Evolutionary conservation across 2,329 filamentous ascomycete genomes (phyloP).

Genomic region (Aaosphaeria arxii): DNA sequence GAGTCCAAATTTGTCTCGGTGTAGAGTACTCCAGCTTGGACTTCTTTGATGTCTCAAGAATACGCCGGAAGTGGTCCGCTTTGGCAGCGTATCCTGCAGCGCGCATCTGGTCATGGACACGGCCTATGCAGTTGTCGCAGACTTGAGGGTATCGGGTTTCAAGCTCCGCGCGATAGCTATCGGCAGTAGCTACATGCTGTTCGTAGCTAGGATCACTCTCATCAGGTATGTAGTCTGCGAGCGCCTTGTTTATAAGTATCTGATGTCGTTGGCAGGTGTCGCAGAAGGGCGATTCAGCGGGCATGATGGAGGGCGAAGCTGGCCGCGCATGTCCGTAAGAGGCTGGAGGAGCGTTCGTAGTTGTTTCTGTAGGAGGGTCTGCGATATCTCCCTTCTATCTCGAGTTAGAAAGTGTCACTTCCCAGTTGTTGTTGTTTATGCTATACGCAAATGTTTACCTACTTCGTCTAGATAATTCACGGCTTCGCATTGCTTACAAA

Average conservation of each 20-base stretch:
- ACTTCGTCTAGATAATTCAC: slow-evolving; percentile 89
- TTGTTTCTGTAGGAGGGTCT: slow-evolving; percentile 68
- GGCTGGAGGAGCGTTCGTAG: slow-evolving; percentile 13
- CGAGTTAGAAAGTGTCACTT: not conserved
- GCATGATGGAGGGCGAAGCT: slow-evolving; percentile 16
- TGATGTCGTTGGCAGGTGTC: slow-evolving; percentile 84
- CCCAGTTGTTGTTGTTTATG: not conserved
- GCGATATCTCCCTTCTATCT: slow-evolving; percentile 79
- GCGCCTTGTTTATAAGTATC: slow-evolving; percentile 68
- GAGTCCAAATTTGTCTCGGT: slow-evolving; percentile 43
- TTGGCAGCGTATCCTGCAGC: slow-evolving; percentile 76
- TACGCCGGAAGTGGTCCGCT: slow-evolving; percentile 73
- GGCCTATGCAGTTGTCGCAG: slow-evolving; percentile 75
- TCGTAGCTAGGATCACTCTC: slow-evolving; percentile 65
- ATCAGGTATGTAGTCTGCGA: slow-evolving; percentile 76
- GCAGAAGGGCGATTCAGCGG: slow-evolving; percentile 56
- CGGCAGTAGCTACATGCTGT: slow-evolving; percentile 66
- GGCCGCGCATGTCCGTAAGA: slow-evolving; percentile 25
- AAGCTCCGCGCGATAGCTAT: slow-evolving; percentile 66
- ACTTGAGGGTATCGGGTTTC: slow-evolving; percentile 87
- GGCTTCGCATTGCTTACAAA: slow-evolving; percentile 68
- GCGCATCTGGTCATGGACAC: slow-evolving; percentile 66
- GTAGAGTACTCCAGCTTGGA: slow-evolving; percentile 16
- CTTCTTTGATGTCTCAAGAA: slow-evolving; percentile 60
- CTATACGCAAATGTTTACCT: slow-evolving; percentile 48